Conservation (phyloP, 2,329 filamentous ascomycete genomes). For the Stachybotrys chartarum region DNA sequence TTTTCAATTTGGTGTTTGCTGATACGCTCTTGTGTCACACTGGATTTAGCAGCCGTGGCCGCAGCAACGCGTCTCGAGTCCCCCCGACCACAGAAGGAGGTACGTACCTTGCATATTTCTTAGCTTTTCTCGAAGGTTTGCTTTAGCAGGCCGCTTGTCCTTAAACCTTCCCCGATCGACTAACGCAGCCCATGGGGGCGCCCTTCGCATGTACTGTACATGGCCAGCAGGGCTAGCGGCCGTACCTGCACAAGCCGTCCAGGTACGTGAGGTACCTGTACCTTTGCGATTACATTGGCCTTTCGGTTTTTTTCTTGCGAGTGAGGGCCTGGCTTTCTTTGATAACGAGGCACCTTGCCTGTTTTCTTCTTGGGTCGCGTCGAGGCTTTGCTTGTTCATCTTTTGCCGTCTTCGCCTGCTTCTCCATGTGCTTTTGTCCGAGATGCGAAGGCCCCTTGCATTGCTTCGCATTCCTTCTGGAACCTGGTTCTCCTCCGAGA, state of each 20-base stretch:
- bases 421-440: neutral
- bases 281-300: neutral
- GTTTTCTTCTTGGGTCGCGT: neutral
- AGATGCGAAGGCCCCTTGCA: neutral
- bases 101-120: neutral
- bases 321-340: no score
- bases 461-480: neutral
- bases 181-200: neutral
- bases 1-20: no score
- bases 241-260: neutral
- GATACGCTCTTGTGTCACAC: no score
- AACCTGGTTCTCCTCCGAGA: neutral
- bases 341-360: neutral
- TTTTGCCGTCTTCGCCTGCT: conserved; percentile 3
- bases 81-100: no score
- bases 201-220: neutral
- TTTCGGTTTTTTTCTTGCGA: neutral
- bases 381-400: neutral
- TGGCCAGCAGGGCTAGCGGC: neutral
- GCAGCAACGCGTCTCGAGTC: no score
- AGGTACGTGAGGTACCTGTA: neutral
- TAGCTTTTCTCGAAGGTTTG: neutral
- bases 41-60: no score
- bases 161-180: neutral
- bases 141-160: neutral